Evolutionary conservation across 257 asterid genomes (phyloP), one percentile per base, ranked within the genome.

Genomic region (Gentiana macrophylla): DNA sequence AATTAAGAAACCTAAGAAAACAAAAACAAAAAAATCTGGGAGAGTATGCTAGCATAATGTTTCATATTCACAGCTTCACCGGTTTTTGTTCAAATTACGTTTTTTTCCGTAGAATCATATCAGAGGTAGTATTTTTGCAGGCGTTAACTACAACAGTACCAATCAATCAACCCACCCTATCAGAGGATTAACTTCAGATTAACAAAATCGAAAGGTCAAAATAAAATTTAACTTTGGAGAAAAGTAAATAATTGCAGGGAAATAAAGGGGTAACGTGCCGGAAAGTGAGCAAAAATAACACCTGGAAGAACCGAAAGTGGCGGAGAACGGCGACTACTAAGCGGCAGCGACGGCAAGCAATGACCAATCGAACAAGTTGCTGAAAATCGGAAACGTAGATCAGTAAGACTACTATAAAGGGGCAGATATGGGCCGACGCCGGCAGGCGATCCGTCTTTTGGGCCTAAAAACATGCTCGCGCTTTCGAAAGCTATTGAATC

Each of bases 391-490:
- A 53, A 50, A 6, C 2, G 63, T 50, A 8, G 53, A 59, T 52
- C 35, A 36, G 34, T 24, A 4, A 35, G 49, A 12, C 3, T 12
- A 35, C 37, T 13, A 51, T 49, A 49, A 35, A 64, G 72, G 74
- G 74, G 72, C 52, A 60, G 53, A 49, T 55, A 32, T 52, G 69
- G 56, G 67, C 67, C 56, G 11, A 43, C 1, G 37, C 12, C 49
- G 48, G 6, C 3, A 24, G 12, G 1, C 45, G 35, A 8, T 3
- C 9, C 45, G 15, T 2, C 8, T n/a, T 5, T 2, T 72, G 67
- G 70, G 67, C 73, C 54, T 57, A 1, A 41, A 24, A 24, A 24
- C 24, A 24, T 24, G 24, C 24, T 24, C 24, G 24, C 24, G 24
- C 24, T 24, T 24, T 24, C 24, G 24, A 24, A 24, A 24, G 24